Evolutionary conservation across 129 eudicot genomes (phyloP).

Genomic region (sunflower (Helianthus annuus)): DNA sequence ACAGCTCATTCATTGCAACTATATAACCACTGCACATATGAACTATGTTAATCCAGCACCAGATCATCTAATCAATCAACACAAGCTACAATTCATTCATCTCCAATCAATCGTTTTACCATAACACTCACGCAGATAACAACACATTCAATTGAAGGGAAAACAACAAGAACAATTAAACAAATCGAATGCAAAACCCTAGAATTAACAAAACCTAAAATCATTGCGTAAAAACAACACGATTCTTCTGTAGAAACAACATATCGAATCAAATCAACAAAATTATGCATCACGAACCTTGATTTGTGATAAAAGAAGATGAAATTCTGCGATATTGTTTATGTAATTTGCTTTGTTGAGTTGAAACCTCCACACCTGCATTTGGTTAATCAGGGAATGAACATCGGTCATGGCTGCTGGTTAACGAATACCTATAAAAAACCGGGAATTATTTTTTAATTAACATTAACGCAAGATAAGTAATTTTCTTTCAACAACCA

Average conservation of each 20-base stretch:
- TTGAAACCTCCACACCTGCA: conserved; percentile 22
- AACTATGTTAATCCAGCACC: not conserved
- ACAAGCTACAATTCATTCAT: too few species aligned
- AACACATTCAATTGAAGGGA: conserved; percentile 3
- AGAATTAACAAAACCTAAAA: not conserved
- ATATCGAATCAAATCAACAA: not conserved
- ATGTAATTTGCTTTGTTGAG: conserved; percentile 11
- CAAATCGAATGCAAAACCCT: conserved; percentile 21
- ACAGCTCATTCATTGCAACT: not conserved
- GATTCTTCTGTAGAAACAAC: not conserved
- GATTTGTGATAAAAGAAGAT: not conserved
- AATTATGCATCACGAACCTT: conserved; percentile 21
- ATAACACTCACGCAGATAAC: not conserved
- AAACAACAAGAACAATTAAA: not conserved
- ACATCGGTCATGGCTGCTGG: not conserved
- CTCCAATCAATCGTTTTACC: too few species aligned
- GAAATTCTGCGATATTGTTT: conserved; percentile 4
- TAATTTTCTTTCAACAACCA: too few species aligned
- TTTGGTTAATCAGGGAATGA: conserved; percentile 1
- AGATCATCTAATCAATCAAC: not conserved
- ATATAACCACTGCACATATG: not conserved
- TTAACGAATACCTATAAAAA: too few species aligned
- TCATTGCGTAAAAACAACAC: not conserved
- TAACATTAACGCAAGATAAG: too few species aligned
- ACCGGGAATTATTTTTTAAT: too few species aligned